Conservation (phyloP, 139 green algal species). For the Coelastrella sp. region DNA sequence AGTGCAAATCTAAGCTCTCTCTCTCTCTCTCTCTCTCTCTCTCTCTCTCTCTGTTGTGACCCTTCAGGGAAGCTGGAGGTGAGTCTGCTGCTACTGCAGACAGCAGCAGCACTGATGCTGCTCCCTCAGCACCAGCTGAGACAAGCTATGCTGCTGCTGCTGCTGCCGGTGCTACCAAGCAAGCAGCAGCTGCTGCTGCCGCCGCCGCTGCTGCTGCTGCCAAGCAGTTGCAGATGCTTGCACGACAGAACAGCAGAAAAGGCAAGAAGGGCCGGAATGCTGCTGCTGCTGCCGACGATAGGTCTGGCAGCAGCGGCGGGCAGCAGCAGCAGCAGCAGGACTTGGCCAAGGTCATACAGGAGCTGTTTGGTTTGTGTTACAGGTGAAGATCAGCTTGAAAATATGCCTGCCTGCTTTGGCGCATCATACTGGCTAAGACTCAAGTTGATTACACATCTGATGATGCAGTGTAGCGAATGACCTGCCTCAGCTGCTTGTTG, state of each 20-base stretch:
- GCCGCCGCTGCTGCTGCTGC: not conserved
- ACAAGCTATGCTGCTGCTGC: not conserved
- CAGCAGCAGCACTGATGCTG: not conserved
- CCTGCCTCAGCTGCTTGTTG: too few relatives aligned
- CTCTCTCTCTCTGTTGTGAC: too few relatives aligned
- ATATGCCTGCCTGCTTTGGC: not conserved
- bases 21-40: too few relatives aligned
- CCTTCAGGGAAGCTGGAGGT: constrained; percentile 35
- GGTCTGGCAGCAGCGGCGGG: not conserved
- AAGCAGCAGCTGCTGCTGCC: constrained; percentile 21
- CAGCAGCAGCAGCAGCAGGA: constrained; percentile 10
- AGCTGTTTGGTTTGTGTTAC: constrained; percentile 46
- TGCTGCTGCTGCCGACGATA: not conserved
- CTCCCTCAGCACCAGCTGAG: not conserved
- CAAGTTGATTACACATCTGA: too few relatives aligned
- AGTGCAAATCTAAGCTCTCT: too few relatives aligned
- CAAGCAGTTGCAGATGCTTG: not conserved
- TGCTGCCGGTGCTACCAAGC: not conserved
- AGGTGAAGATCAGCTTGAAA: not conserved
- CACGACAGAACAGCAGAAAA: not conserved
- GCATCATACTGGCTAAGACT: not conserved
- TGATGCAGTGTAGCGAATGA: too few relatives aligned
- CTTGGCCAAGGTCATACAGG: constrained; percentile 1
- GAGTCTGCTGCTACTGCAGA: constrained; percentile 24
- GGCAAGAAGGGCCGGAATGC: not conserved